These are phyloP conservation scores for Tarenaya hassleriana DNA, from an alignment of 345 rosid species.

Conservation along the genomic window DNA sequence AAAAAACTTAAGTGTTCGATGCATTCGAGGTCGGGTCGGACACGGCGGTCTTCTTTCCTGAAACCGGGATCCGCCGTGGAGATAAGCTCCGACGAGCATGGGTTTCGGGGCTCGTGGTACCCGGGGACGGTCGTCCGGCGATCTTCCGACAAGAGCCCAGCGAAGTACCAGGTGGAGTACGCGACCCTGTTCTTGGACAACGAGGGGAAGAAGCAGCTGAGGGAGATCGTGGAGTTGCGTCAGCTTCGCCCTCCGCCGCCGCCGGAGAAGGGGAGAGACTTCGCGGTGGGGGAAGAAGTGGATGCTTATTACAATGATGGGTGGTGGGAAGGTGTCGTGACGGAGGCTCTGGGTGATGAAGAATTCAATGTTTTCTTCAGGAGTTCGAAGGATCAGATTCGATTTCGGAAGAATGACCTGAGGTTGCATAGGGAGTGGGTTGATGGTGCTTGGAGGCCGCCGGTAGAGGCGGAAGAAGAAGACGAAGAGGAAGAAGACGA, in stretches of 20 bases:
- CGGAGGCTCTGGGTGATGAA: constrained; percentile 43
- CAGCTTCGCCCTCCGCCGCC: constrained; percentile 41
- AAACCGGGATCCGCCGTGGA: constrained; percentile 54
- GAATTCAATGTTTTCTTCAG: constrained; percentile 56
- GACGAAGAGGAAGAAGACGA: background rate
- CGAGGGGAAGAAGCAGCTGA: constrained; percentile 35
- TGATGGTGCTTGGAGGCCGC: constrained; percentile 57
- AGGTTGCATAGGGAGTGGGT: constrained; percentile 74
- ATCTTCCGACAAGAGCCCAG: constrained; percentile 22
- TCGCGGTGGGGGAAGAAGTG: constrained; percentile 50
- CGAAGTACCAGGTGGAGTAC: constrained; percentile 42
- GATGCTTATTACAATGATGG: constrained; percentile 68
- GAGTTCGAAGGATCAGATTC: constrained; percentile 47
- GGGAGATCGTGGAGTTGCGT: constrained; percentile 31
- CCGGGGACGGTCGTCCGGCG: constrained; percentile 41
- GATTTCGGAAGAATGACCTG: constrained; percentile 37
- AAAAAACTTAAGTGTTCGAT: constrained; percentile 3
- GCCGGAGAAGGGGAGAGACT: constrained; percentile 43
- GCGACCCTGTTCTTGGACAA: constrained; percentile 43
- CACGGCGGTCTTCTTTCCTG: constrained; percentile 19
- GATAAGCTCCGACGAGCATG: constrained; percentile 55
- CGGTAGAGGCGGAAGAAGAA: constrained; percentile 33
- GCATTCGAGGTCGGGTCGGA: constrained; percentile 3
- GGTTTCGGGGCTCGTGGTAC: constrained; percentile 73
- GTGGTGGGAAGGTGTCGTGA: constrained; percentile 88